A percentile compares a stretch with the other conserved stretches of the same genome.
Evolutionary conservation across 202 grass and related monocot species (phyloP).

Genomic region (Carex arenaria): DNA sequence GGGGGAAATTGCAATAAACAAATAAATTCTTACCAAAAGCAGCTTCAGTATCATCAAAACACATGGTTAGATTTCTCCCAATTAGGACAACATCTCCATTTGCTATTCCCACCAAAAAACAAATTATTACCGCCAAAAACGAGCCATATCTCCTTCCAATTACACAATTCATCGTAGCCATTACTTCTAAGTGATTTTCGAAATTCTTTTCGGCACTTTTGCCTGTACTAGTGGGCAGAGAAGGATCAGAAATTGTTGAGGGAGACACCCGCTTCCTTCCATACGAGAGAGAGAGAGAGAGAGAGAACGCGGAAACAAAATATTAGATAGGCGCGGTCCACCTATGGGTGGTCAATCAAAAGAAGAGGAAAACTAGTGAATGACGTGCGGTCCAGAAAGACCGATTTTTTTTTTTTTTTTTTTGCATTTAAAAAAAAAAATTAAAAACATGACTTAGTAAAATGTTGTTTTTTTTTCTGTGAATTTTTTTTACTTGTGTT

Average conservation of each 20-base stretch:
- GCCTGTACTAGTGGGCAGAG: neutral
- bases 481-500: too few species aligned
- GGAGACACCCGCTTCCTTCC: constrained; percentile 6
- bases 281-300: neutral
- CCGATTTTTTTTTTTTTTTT: too few species aligned
- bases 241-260: neutral
- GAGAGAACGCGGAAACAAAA: neutral
- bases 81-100: constrained; percentile 65
- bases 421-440: too few species aligned
- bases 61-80: constrained; percentile 58
- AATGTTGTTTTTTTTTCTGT: too few species aligned
- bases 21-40: constrained; percentile 60
- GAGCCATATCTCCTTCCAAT: neutral
- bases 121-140: constrained; percentile 1
- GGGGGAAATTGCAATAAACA: constrained; percentile 14
- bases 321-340: neutral
- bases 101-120: constrained; percentile 39
- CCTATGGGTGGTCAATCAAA: neutral
- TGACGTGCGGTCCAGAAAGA: too few species aligned
- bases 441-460: too few species aligned
- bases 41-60: constrained; percentile 68
- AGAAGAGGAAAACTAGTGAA: too few species aligned
- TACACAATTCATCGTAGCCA: neutral
- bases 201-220: neutral
- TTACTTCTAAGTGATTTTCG: neutral